These are phyloP conservation scores for Wickerhamomyces ciferrii DNA, from an alignment of 805 yeast genomes.

Conservation along the genomic window DNA sequence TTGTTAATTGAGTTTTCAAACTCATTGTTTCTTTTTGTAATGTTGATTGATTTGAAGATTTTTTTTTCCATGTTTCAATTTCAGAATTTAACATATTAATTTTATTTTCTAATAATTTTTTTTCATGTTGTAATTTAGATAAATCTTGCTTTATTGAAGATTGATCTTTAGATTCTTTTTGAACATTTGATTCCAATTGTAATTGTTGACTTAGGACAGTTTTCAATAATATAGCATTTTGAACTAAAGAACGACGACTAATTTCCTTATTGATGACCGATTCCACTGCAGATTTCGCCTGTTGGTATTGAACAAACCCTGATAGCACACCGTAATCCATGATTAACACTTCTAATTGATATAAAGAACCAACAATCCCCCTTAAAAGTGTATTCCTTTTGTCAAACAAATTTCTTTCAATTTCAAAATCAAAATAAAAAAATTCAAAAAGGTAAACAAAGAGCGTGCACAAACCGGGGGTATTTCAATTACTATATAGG, in stretches of 20 bases:
- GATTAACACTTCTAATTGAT: background rate
- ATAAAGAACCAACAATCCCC: too few relatives aligned
- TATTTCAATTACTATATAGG: too few relatives aligned
- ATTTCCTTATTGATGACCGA: conserved; percentile 9
- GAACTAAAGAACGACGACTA: conserved; percentile 13
- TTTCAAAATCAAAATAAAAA: background rate
- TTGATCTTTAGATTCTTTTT: conserved; percentile 10
- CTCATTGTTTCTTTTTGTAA: conserved; percentile 25
- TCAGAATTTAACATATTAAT: conserved; percentile 12
- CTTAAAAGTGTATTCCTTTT: too few relatives aligned
- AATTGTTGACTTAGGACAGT: conserved; percentile 14
- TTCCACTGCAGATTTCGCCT: conserved; percentile 3
- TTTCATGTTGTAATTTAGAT: conserved; percentile 15
- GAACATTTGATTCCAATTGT: conserved; percentile 6
- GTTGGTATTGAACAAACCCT: conserved; percentile 3
- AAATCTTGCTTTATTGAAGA: conserved; percentile 15
- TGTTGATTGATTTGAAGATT: conserved; percentile 6
- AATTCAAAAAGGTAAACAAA: conserved; percentile 1
- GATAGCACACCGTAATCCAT: background rate
- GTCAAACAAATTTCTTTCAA: background rate
- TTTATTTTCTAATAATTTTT: conserved; percentile 17
- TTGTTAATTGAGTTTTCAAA: conserved; percentile 28
- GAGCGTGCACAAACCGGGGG: background rate
- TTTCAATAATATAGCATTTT: conserved; percentile 13
- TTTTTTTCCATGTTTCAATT: conserved; percentile 21